phyloP scores from a whole-genome alignment of 371 early-diverging fungal genomes.

The Encephalitozoon cuniculi region DNA sequence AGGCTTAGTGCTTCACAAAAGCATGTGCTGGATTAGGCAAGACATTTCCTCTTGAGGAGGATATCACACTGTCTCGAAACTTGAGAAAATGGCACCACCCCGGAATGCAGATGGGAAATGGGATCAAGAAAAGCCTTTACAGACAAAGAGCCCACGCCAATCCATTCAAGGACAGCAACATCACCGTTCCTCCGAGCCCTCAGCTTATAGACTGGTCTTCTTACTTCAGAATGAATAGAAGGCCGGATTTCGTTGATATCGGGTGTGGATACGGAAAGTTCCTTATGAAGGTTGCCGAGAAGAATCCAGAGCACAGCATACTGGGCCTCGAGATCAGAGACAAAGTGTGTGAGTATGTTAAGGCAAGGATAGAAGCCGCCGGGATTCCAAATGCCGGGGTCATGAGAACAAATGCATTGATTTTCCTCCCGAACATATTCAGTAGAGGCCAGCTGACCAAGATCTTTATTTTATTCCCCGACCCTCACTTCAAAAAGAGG shows the following conservation, averaged over 20 bases:
- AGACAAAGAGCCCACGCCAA: slow-evolving; percentile 95
- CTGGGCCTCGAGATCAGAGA: slow-evolving; percentile 96
- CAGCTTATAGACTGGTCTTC: slow-evolving; percentile 74
- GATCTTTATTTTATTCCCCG: slow-evolving; percentile 89
- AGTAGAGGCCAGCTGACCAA: slow-evolving; percentile 78
- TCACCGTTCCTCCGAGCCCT: slow-evolving; percentile 71
- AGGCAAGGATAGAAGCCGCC: slow-evolving; percentile 40
- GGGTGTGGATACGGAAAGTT: slow-evolving; percentile 98
- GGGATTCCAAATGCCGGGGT: slow-evolving; percentile 77
- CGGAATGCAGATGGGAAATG: slow-evolving; percentile 5
- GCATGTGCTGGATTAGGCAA: no score
- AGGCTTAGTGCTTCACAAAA: not conserved
- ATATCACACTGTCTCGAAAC: no score
- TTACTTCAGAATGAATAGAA: slow-evolving; percentile 71
- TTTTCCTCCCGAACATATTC: slow-evolving; percentile 94
- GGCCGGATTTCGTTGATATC: slow-evolving; percentile 82
- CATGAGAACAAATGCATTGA: slow-evolving; percentile 93
- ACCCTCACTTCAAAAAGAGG: slow-evolving; percentile 97
- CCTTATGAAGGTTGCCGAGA: slow-evolving; percentile 70
- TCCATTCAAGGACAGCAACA: slow-evolving; percentile 62
- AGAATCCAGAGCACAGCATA: slow-evolving; percentile 77
- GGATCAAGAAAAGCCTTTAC: slow-evolving; percentile 69
- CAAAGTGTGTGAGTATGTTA: slow-evolving; percentile 85
- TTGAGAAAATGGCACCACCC: not conserved
- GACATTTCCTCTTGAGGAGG: no score